phyloP scores from a whole-genome alignment of 768 basidiomycete species.

The Kwoniella newhampshirensis region DNA sequence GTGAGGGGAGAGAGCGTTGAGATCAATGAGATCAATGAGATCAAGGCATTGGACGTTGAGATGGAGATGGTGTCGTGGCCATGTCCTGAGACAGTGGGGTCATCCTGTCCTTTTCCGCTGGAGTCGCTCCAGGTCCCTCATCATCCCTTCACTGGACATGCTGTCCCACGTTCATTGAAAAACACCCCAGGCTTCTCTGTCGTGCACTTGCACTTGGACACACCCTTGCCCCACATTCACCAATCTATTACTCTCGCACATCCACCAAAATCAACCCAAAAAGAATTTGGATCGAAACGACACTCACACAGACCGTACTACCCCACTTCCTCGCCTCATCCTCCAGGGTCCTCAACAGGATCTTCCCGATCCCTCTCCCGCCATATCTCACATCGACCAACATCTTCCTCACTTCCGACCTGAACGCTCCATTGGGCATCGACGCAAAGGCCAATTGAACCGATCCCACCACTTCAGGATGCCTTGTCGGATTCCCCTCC shows the following conservation, averaged over 20 bases:
- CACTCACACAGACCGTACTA: constrained; percentile 18
- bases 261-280: not conserved
- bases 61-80: too few relatives aligned
- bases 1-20: not conserved
- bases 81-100: too few relatives aligned
- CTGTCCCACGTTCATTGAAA: not conserved
- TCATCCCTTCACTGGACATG: not conserved
- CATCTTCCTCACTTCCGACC: constrained; percentile 18
- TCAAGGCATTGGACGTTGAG: too few relatives aligned
- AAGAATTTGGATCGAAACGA: too few relatives aligned
- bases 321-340: constrained; percentile 7
- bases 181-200: not conserved
- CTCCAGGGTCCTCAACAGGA: constrained; percentile 6
- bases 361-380: constrained; percentile 12
- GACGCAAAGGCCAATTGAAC: constrained; percentile 15
- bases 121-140: not conserved
- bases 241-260: not conserved
- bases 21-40: too few relatives aligned
- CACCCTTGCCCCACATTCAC: not conserved
- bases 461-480: constrained; percentile 14
- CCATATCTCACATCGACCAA: constrained; percentile 19
- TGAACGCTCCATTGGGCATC: constrained; percentile 13
- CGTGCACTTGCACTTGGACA: not conserved
- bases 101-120: not conserved
- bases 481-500: constrained; percentile 3